Evolutionary conservation across 208 protist species (phyloP).

Genomic region (Trypanosoma scelopori): DNA sequence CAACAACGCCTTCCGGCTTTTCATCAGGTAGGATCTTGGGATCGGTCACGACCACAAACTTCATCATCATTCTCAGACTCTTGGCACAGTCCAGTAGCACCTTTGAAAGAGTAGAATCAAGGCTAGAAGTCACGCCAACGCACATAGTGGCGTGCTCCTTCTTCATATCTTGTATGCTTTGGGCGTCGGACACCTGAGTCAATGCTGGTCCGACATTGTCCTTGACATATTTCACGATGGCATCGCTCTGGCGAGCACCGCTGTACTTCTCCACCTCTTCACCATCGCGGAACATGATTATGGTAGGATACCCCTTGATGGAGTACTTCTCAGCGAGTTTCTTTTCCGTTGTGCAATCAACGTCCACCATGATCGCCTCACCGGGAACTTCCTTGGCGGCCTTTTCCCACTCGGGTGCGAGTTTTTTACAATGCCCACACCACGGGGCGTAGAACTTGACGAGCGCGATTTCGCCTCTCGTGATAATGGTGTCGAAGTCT

Average conservation of each 20-base stretch:
- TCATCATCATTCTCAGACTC: constrained; percentile 40
- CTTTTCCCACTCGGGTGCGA: constrained; percentile 86
- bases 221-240: constrained; percentile 66
- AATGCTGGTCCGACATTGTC: constrained; percentile 52
- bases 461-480: constrained; percentile 47
- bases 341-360: constrained; percentile 86
- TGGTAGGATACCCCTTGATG: constrained; percentile 82
- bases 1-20: constrained; percentile 61
- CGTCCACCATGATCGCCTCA: constrained; percentile 60
- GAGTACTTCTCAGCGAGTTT: constrained; percentile 48
- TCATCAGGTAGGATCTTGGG: constrained; percentile 39
- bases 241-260: constrained; percentile 54
- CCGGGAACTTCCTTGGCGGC: constrained; percentile 56
- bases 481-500: constrained; percentile 69
- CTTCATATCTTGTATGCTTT: constrained; percentile 67
- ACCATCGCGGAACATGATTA: constrained; percentile 84
- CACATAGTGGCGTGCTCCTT: constrained; percentile 37
- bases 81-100: constrained; percentile 35
- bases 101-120: constrained; percentile 37
- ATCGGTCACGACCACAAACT: constrained; percentile 67
- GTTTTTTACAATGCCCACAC: constrained; percentile 95
- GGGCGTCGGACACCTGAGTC: constrained; percentile 28
- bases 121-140: constrained; percentile 52
- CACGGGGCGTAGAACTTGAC: constrained; percentile 95
- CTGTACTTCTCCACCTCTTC: constrained; percentile 57